Evolutionary conservation across 768 basidiomycete genomes (phyloP), one percentile per base, ranked within the genome.

Genomic region (Tylopilus rubrobrunneus): DNA sequence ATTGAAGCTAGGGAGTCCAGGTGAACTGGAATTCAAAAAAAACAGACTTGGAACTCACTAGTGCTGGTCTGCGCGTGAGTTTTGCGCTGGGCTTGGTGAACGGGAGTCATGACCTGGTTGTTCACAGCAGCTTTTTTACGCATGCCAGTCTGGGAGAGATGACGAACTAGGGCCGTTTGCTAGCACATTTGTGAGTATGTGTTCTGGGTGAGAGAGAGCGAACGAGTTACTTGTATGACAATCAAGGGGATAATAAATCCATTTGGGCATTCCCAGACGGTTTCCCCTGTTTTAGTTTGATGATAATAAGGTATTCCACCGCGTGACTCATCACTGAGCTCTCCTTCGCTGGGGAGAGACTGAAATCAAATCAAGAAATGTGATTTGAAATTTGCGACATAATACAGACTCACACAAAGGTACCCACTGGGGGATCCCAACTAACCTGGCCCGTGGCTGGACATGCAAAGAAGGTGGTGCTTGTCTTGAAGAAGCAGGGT

Each of bases 231-330:
- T 78, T 96, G 93, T 17, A 96, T 84, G 59, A 93, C 82, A 12
- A 86, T 87, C 48, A 98, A 75, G 34, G 94, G 94, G 56, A 98
- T 96, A 29, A 98, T 87, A 67, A 97, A 94, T 33, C 85, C 89
- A 23, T 78, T 71, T 14, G 94, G 94, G n/a, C 87, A 81, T 54
- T 91, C 91, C 94, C 94, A 98, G 34, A 91, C 87, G 1, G 94
- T 96, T 62, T 90, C 87, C 1, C 87, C 86, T 1, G 90, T 86
- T 69, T 92, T 87, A 10, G 93, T 97, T 63, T 95, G 93, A 71
- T 96, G 95, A 72, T 93, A 98, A 68, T 98, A 98, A 4, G 89
- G 84, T 52, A 93, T 75, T 29, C 90, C 90, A 43, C 85, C 87
- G 48, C 91, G 79, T 42, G 85, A 81, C 36, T 92, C 88, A 66